Evolutionary conservation across 805 yeast species (phyloP).

Genomic region (Candida vaughaniae): DNA sequence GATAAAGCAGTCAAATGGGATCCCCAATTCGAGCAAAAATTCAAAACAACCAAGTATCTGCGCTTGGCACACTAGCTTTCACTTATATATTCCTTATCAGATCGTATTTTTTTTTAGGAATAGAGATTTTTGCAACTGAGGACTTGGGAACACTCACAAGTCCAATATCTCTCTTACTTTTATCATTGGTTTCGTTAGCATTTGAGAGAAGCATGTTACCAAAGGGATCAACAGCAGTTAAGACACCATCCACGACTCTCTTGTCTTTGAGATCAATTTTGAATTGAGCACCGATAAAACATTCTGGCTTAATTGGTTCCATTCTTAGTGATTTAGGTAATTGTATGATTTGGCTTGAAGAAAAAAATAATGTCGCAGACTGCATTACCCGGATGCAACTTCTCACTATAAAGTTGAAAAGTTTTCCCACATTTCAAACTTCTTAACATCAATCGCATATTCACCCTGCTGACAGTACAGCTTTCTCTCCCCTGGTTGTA

Average conservation of each 20-base stretch:
- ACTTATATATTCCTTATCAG: no score
- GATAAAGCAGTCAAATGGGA: not conserved
- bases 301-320: conserved; percentile 16
- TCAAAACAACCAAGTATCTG: no score
- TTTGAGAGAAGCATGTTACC: conserved; percentile 40
- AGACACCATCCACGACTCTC: conserved; percentile 34
- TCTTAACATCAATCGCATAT: conserved; percentile 38
- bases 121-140: conserved; percentile 30
- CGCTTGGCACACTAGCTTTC: no score
- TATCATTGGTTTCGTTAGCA: conserved; percentile 30
- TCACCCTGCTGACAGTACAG: conserved; percentile 27
- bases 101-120: conserved; percentile 17
- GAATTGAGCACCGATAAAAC: conserved; percentile 32
- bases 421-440: conserved; percentile 5
- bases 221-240: conserved; percentile 43
- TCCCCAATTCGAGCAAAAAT: not conserved
- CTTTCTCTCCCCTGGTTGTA: conserved; percentile 9
- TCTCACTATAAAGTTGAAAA: conserved; percentile 5
- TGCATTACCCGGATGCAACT: conserved; percentile 11
- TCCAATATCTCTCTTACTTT: conserved; percentile 42
- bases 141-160: conserved; percentile 52
- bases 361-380: not conserved
- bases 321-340: no score
- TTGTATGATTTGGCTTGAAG: no score
- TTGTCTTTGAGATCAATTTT: conserved; percentile 27